Conservation (phyloP, 345 rosid genomes). For the Firmiana major region DNA sequence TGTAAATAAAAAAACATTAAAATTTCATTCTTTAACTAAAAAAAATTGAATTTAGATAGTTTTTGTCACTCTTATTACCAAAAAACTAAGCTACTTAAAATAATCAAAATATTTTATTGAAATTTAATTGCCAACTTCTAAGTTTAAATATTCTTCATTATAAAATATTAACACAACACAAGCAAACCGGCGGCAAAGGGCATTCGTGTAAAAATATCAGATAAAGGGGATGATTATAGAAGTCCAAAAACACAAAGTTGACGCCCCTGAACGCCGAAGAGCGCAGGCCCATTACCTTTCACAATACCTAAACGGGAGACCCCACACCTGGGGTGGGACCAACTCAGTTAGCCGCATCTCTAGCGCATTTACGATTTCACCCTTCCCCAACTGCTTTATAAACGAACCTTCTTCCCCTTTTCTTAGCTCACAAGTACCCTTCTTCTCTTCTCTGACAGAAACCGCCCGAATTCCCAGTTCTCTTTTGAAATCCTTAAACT, state of each 20-base stretch:
- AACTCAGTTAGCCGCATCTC: background rate
- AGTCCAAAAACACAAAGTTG: too few relatives aligned
- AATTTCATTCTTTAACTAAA: too few relatives aligned
- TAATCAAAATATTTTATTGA: background rate
- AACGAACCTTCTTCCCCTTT: constrained; percentile 28
- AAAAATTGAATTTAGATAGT: too few relatives aligned
- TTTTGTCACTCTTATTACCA: background rate
- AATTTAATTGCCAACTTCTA: background rate
- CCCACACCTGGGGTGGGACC: constrained; percentile 19
- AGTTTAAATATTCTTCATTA: background rate
- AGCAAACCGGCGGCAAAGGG: background rate
- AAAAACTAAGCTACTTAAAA: background rate
- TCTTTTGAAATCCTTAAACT: background rate
- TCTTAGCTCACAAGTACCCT: constrained; percentile 23
- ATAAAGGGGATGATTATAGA: background rate
- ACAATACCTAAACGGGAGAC: background rate
- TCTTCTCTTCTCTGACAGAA: background rate
- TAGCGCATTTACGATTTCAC: background rate
- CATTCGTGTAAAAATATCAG: background rate
- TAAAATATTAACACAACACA: background rate
- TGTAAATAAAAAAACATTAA: too few relatives aligned
- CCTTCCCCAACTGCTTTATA: constrained; percentile 31
- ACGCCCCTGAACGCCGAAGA: background rate
- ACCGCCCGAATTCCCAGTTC: background rate
- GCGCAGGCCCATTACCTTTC: background rate